Conservation (phyloP, 2,329 filamentous ascomycete genomes). For the Plectosphaerella plurivora region DNA sequence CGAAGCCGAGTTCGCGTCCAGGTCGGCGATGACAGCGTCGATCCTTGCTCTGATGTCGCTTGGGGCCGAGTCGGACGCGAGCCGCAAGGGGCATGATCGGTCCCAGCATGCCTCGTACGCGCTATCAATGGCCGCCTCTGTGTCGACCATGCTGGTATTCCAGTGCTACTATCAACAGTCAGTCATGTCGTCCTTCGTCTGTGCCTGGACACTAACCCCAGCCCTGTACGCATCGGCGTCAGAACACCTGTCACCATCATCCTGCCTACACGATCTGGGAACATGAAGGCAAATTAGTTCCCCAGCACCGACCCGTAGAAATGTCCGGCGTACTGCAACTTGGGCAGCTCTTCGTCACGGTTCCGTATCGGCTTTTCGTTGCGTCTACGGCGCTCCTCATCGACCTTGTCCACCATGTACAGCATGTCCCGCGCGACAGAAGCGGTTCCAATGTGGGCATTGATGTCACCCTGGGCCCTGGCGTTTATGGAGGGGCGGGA, state of each 20-base stretch:
- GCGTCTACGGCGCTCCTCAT: neutral
- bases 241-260: conserved; percentile 25
- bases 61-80: conserved; percentile 15
- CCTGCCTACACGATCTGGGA: conserved; percentile 29
- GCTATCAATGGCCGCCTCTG: neutral
- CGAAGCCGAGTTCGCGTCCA: conserved; percentile 20
- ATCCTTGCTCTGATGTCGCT: conserved; percentile 26
- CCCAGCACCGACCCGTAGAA: conserved; percentile 33
- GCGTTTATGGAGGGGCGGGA: too few relatives aligned
- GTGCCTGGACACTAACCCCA: conserved; percentile 12
- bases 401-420: conserved; percentile 5
- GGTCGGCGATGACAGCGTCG: conserved; percentile 18
- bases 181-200: too few relatives aligned
- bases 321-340: conserved; percentile 36
- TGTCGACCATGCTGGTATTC: neutral
- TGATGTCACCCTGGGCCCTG: neutral
- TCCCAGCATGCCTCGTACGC: conserved; percentile 21
- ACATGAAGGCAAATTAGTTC: conserved; percentile 30
- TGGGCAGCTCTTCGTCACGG: conserved; percentile 5
- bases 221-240: conserved; percentile 19
- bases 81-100: conserved; percentile 21
- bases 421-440: conserved; percentile 11
- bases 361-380: neutral
- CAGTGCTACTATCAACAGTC: neutral
- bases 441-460: neutral